Evolutionary conservation across 2,329 filamentous ascomycete species (phyloP), one percentile per base, ranked within the genome.

Genomic region (Ilyonectria mors-panacis): DNA sequence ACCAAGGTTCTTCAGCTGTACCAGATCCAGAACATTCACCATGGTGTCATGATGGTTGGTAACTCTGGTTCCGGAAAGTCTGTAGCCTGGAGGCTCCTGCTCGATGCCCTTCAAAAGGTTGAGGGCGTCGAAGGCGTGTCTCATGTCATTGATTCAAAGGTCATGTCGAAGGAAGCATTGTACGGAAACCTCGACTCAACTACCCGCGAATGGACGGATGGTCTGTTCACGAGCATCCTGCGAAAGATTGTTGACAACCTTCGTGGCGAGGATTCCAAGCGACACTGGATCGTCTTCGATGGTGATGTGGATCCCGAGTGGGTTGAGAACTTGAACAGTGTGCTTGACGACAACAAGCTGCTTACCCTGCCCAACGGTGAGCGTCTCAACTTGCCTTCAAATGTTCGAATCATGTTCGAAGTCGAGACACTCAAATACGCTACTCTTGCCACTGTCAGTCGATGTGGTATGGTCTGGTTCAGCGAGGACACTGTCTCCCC

Each of bases 391-490:
- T 83, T 99, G 48, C 97, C 96, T 4, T 78, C 93, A 2, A 99
- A 99, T 77, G 96, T 99, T 28, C 94, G 97, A 73, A 97, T 99
- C 82, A 98, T 99, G 95, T 99, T 99, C 77, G 96, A 99, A 84
- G 96, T 99, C 39, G 97, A 99, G 83, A 98, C 92, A 3, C 86
- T 99, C 67, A 97, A 97, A 79, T 99, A 99, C 79, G 96, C 96
- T 42, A 99, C 96, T 0, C 89, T 99, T 50, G 96, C 96, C 63
- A 99, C 96, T n/a, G 96, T 99, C 78, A 97, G 93, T 91, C 94
- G 96, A 83, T 99, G 96, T 80, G 96, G 96, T 87, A 99, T 99
- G 96, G 97, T 99, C 15, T 99, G 96, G 96, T 99, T 98, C 84
- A 99, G 94, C 78, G 95, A 98, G 76, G 97, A 99, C 78, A 98